A percentile compares a stretch with the other conserved stretches of the same genome.
Evolutionary conservation across 805 yeast genomes (phyloP).

Genomic region (Candida glaebosa): DNA sequence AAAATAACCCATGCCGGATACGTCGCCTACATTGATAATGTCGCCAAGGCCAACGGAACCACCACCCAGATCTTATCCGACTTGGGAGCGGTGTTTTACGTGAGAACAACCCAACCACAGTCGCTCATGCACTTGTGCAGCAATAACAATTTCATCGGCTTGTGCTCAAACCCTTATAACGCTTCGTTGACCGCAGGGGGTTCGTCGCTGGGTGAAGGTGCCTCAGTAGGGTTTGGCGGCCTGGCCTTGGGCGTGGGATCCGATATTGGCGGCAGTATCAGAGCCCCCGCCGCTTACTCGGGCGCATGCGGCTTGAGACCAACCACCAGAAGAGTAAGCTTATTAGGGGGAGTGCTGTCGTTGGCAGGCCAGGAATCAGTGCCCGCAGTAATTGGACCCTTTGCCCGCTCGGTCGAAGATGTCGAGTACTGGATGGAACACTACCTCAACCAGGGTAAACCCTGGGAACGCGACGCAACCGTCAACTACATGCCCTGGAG

Average conservation of each 20-base stretch:
- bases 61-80: conserved; percentile 32
- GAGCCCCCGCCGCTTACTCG: conserved; percentile 42
- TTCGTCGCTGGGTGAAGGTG: conserved; percentile 44
- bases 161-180: conserved; percentile 37
- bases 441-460: conserved; percentile 59
- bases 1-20: conserved; percentile 38
- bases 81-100: conserved; percentile 41
- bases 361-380: conserved; percentile 66
- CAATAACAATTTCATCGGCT: conserved; percentile 37
- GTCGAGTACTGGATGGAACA: conserved; percentile 64
- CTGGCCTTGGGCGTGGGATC: conserved; percentile 38
- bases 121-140: conserved; percentile 44
- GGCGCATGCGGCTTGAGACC: conserved; percentile 43
- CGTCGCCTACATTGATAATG: conserved; percentile 31
- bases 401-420: conserved; percentile 63
- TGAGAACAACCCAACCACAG: conserved; percentile 45
- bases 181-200: conserved; percentile 40
- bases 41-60: conserved; percentile 26
- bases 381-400: conserved; percentile 64
- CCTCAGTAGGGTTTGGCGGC: conserved; percentile 40
- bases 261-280: conserved; percentile 44
- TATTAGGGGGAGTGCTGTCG: conserved; percentile 47
- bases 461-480: conserved; percentile 54
- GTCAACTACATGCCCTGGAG: conserved; percentile 53
- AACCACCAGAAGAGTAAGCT: conserved; percentile 33